Evolutionary conservation across 192 early-diverging fungal genomes (phyloP), one percentile per base, ranked within the genome.

Genomic region (Entomortierella beljakovae): DNA sequence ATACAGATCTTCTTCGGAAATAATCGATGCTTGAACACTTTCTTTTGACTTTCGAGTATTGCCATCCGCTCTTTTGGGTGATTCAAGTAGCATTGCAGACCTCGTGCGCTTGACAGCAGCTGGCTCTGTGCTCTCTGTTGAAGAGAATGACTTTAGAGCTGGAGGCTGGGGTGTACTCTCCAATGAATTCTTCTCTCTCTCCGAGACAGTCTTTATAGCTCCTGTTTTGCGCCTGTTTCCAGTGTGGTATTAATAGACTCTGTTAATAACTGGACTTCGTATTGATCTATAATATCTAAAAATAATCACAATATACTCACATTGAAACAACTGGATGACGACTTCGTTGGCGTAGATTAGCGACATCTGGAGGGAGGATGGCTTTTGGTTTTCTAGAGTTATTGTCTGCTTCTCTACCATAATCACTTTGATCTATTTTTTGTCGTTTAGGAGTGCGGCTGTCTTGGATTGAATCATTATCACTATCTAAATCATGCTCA

Each of bases 1-100:
- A 26, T 70, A 70, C 18, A 70, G 59, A 25, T 70, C 68, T n/a
- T 70, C 68, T 51, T 61, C 68, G 5, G 68, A 70, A 25, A 61
- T 61, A 28, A 70, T 54, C 11, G 68, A 70, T 1, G 57, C 48
- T 18, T 29, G 29, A 13, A 13, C 23, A 9, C 26, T n/a, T 9
- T 58, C 43, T 18, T 57, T 38, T 18, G 22, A 16, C 34, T 34
- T 38, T 23, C 25, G 20, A 25, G 37, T 32, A 38, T 13, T 38
- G 37, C 37, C 20, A 25, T 28, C 48, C 1, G 33, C 34, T 9
- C 53, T 50, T 29, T 28, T 37, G 18, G 49, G 18, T 16, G 34
- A 22, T 23, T 38, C 62, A 49, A 11, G 32, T 26, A 25, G 2
- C 1, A 55, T 56, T 32, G 28, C 0, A 33, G 52, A 49, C 22